Base-by-base conservation (phyloP, 495 filamentous ascomycete genomes). In the Penicillium longicatenatum region DNA sequence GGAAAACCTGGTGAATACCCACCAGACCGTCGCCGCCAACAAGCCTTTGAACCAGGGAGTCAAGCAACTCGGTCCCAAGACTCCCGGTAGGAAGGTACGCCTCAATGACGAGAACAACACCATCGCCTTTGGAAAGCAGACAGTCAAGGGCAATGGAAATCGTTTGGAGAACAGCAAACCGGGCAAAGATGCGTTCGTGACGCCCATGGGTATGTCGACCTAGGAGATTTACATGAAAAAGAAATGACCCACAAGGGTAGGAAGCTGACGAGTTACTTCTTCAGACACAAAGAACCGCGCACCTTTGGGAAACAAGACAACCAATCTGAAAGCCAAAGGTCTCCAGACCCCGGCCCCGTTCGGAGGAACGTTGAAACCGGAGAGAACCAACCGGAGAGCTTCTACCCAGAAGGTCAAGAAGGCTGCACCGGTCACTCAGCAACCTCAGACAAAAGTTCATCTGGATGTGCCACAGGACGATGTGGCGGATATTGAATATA, bases 241-340 rank as follows among this genome's bases (percentile, higher is more conserved):
- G 7, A 48, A 3, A n/a, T 31, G 14, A 26, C 21, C n/a, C 7
- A 21, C 12, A n/a, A 16, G 20, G 31, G 16, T n/a, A 47, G 10
- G 30, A 26, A 48, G 22, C 76, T 77, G 62, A 81, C 60, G 7
- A 22, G 20, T 50, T 17, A 6, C 44, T 37, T 29, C 54, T 45
- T 22, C 56, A 90, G 89, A 81, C 44, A 82, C 86, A 46, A 84
- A 85, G 41, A 88, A 81, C 46, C 86, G 92, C 58, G 92, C 94
- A 39, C 87, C 90, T 4, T 74, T 97, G 50, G 95, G 95, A 37
- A 82, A 87, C 77, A 99, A 99, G 73, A 98, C 93, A 0, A 97
- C 94, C 43, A 99, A 99, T 73, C 90, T 89, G 41, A 97, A 94
- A 76, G 82, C 89, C 50, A 89, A 80, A 65, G 81, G 81, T 5